These are phyloP conservation scores for Periglandula ipomoeae DNA, from an alignment of 2,329 filamentous ascomycete species.

Conservation along the genomic window DNA sequence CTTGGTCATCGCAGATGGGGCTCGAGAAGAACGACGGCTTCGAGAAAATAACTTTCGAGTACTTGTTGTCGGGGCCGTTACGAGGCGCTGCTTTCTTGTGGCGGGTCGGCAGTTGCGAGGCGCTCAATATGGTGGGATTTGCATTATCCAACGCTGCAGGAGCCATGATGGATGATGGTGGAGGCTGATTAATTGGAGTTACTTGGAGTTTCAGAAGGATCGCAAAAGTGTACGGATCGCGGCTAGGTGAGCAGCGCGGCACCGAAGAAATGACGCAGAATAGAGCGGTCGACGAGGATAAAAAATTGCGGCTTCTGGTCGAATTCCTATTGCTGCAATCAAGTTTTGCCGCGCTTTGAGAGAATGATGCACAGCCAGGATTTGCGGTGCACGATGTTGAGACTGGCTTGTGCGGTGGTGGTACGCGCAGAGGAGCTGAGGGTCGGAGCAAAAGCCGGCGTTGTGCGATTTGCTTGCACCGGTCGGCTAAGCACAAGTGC, in stretches of 20 bases:
- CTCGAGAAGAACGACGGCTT: conserved; percentile 34
- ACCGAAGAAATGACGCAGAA: too few species aligned
- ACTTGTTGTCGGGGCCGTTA: conserved; percentile 37
- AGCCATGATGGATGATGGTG: conserved; percentile 13
- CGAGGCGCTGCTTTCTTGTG: conserved; percentile 39
- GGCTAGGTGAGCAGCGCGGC: too few species aligned
- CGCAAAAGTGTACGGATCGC: background rate
- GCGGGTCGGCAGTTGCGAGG: conserved; percentile 79
- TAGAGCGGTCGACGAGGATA: too few species aligned
- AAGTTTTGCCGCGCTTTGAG: background rate
- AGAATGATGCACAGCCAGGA: background rate
- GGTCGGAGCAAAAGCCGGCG: too few species aligned
- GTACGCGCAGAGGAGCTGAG: too few species aligned
- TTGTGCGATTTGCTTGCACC: too few species aligned
- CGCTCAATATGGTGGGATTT: conserved; percentile 87
- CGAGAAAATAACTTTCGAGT: conserved; percentile 36
- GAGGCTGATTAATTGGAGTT: background rate
- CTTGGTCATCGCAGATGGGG: conserved; percentile 29
- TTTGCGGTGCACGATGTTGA: too few species aligned
- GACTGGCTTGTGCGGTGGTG: too few species aligned
- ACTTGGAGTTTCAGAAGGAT: background rate
- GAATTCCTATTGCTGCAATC: too few species aligned
- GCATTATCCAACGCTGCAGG: conserved; percentile 54
- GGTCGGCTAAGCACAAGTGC: too few species aligned
- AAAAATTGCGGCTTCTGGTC: too few species aligned